Base-by-base conservation (phyloP, 2,329 filamentous ascomycete species). In the Drechmeria coniospora region DNA sequence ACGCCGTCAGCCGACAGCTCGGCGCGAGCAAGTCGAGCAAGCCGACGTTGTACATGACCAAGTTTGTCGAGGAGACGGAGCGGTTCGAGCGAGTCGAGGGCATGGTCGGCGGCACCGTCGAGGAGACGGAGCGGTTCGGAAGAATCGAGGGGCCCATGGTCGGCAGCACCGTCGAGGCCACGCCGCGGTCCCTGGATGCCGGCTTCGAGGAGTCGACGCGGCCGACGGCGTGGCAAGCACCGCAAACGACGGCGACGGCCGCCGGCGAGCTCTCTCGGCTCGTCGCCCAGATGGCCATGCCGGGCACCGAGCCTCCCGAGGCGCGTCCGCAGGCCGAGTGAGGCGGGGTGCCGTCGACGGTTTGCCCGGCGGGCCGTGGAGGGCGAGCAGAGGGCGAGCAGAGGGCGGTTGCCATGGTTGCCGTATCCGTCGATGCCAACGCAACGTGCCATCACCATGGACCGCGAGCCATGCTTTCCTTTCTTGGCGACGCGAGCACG, bases 1-100 rank as follows among this genome's bases (percentile, higher is more conserved):
- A 47, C 13, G 70, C 79, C 34, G 82, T 94, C 53, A 69, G 90
- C 16, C 68, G 78, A 32, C 68, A 76, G 11, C 87, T 94, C 42
- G 56, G 52, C 39, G 43, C 56, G 16, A 58, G 52, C 32, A 48
- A 54, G 15, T 46, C 51, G 11, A 44, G 53, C 25, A 48, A 50
- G 28, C 55, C 59, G 10, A 52, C 54, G 10, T 50, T 68, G 27
- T 70, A 65, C 37, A 46, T 64, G 33, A 69, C 60, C 25, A 56
- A 53, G 25, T 54, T 62, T 26, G 54, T 68, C 25, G 54, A 56
- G 29, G 56, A 61, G 31, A 54, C 53, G 29, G 53, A 59, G 26
- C 48, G 44, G 29, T 46, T 56, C 31, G 53, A 50, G 37, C 45
- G 40, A 16, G 46, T 56, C 22, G 54, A 50, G 15, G 50, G 54